Base-by-base conservation (phyloP, 192 early-diverging fungal species). In the Coemansia sp. region DNA sequence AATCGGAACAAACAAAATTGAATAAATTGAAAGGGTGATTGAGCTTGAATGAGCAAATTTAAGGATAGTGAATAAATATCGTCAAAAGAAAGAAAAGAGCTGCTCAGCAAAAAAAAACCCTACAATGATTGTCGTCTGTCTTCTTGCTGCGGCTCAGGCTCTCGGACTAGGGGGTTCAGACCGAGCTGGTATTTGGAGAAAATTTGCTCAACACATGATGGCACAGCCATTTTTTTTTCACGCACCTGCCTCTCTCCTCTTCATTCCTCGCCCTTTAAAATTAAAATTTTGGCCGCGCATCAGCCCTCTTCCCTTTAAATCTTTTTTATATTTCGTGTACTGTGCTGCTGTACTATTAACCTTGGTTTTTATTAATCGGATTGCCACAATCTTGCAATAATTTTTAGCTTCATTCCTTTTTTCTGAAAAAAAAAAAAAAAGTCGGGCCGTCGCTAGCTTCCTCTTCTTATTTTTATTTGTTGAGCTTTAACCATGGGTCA, bases 401-500 rank as follows among this genome's bases (percentile, higher is more conserved):
- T 70, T 70, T 63, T 61, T 29, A 60, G 37, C 27, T 61, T 21
- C 15, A 45, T 59, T 38, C 50, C 32, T 67, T 66, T 62, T 21
- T 34, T 58, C 38, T 31, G 10, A 12, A 59, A 23, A 19, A 39
- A 29, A 14, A n/a, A n/a, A n/a, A 58, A 31, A 39, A 29, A 14
- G 25, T 23, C 53, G 53, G 25, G 25, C 36, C 48, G 34, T 29
- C 36, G 23, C 67, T 29, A 31, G 32, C 51, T 32, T 63, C 46
- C 38, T 53, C 37, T 66, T 63, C 37, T 55, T 38, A 63, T 23
- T 63, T 45, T 34, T 34, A 29, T 36, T 27, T 57, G 23, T 36
- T 21, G 39, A 42, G 9, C 55, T 67, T 67, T 58, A 59, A 87
- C 59, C 67, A 98, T 98, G 96, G 96, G 96, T 70, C 96, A 98